Conservation (phyloP, 495 filamentous ascomycete genomes). For the Trichoderma erinaceum region DNA sequence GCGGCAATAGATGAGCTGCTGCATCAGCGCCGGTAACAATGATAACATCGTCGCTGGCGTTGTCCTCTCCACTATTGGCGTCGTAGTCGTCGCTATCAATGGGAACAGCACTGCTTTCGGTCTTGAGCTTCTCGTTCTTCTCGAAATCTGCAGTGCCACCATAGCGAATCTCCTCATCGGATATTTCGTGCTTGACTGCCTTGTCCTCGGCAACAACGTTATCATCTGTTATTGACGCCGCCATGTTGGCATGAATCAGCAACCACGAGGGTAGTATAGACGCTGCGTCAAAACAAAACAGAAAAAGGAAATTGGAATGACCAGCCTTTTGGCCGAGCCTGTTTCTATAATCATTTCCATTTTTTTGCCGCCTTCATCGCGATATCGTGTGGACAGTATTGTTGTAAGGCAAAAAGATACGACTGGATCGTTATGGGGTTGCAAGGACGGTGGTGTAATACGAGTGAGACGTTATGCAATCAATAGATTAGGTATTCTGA, state of each 20-base stretch:
- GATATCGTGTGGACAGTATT: background rate
- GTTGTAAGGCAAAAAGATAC: background rate
- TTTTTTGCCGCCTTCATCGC: background rate
- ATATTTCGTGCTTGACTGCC: background rate
- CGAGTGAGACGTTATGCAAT: conserved; percentile 3
- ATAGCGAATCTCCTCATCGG: background rate
- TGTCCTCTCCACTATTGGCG: conserved; percentile 8
- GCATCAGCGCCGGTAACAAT: conserved; percentile 3
- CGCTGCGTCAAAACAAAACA: background rate
- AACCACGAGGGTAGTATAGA: background rate
- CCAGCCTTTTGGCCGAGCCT: background rate
- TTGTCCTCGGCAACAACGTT: background rate
- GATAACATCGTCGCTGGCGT: background rate
- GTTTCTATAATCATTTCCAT: background rate
- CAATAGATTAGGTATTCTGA: background rate
- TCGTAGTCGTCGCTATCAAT: conserved; percentile 19
- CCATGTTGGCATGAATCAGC: background rate
- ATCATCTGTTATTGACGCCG: background rate
- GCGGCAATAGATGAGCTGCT: conserved; percentile 7
- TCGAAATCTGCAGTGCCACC: background rate
- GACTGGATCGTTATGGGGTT: background rate
- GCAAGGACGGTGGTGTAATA: conserved; percentile 2
- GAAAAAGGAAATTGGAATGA: background rate
- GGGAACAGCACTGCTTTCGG: conserved; percentile 14
- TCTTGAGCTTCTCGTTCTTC: background rate